phyloP scores from a whole-genome alignment of 371 early-diverging fungal genomes.

The Gilbertella persicaria region DNA sequence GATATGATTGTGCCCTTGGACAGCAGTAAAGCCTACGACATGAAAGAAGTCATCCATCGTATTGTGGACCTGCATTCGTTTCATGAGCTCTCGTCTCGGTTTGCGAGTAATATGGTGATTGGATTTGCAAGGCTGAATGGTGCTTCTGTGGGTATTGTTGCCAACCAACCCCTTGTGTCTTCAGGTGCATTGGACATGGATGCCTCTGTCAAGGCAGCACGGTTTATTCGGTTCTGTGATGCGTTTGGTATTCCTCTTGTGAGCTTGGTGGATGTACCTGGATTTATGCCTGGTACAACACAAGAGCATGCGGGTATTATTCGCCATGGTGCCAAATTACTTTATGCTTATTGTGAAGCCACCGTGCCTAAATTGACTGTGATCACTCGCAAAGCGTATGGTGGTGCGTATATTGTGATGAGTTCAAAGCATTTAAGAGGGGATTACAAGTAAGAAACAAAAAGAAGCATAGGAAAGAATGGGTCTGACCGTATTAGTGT shows the following conservation, averaged over 20 bases:
- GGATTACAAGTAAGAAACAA: conserved; percentile 64
- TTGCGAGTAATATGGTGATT: conserved; percentile 91
- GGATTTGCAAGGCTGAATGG: conserved; percentile 91
- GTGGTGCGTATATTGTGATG: conserved; percentile 99
- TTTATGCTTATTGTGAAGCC: conserved; percentile 97
- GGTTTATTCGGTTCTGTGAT: conserved; percentile 96
- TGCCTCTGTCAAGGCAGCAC: conserved; percentile 93
- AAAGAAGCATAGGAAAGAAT: neutral
- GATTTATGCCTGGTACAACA: conserved; percentile 93
- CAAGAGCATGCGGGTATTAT: conserved; percentile 98
- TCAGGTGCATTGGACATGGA: conserved; percentile 97
- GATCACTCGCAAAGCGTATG: conserved; percentile 96
- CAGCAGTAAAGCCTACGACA: conserved; percentile 94
- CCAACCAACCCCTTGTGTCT: conserved; percentile 94
- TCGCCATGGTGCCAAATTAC: conserved; percentile 95
- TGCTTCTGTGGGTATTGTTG: conserved; percentile 91
- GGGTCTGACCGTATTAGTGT: conserved; percentile 64
- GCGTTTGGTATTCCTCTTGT: conserved; percentile 94
- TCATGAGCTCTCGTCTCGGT: conserved; percentile 93
- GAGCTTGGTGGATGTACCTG: conserved; percentile 97
- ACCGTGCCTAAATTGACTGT: conserved; percentile 97
- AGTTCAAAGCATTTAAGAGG: conserved; percentile 94
- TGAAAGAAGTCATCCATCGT: conserved; percentile 85
- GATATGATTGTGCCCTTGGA: conserved; percentile 89
- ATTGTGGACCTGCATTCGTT: conserved; percentile 86